A percentile compares a stretch with the other conserved stretches of the same genome.
Conservation (phyloP, 2,329 filamentous ascomycete species). For the Calonectria hawksworthii region DNA sequence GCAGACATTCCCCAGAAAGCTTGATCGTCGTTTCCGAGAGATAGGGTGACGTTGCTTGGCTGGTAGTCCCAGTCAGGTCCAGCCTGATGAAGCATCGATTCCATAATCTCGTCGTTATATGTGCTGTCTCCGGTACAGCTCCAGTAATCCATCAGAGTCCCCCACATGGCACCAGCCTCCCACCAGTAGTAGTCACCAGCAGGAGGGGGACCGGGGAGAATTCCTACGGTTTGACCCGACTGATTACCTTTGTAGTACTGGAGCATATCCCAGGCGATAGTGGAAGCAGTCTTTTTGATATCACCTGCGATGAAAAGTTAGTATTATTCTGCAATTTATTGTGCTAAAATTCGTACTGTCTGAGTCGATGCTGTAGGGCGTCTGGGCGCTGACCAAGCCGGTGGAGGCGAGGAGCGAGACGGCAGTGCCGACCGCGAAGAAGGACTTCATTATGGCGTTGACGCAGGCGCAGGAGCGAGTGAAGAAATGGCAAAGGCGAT, state of each 20-base stretch:
- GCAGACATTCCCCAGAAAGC: conserved; percentile 76
- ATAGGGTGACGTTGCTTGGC: conserved; percentile 66
- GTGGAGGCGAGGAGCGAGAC: conserved; percentile 41
- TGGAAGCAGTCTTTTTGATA: conserved; percentile 56
- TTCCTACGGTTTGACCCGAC: conserved; percentile 61
- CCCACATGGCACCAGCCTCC: conserved; percentile 75
- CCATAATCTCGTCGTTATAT: conserved; percentile 68
- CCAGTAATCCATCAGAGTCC: conserved; percentile 75
- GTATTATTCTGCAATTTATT: conserved; percentile 11
- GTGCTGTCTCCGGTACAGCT: conserved; percentile 70
- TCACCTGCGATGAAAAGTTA: conserved; percentile 46
- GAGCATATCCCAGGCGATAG: conserved; percentile 60
- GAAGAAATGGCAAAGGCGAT: conserved; percentile 16
- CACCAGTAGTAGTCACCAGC: conserved; percentile 73
- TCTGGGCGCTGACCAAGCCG: conserved; percentile 40
- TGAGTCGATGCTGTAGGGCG: conserved; percentile 42
- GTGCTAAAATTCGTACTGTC: conserved; percentile 33
- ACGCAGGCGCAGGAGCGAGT: conserved; percentile 24
- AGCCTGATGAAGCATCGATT: conserved; percentile 66
- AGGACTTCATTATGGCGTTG: conserved; percentile 40
- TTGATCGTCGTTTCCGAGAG: conserved; percentile 75
- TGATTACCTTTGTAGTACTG: conserved; percentile 62
- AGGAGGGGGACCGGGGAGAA: conserved; percentile 62
- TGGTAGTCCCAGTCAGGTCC: conserved; percentile 68
- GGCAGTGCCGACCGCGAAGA: conserved; percentile 32